Conservation (phyloP, 108 stramenopile genomes). For the Conticribra weissflogii region DNA sequence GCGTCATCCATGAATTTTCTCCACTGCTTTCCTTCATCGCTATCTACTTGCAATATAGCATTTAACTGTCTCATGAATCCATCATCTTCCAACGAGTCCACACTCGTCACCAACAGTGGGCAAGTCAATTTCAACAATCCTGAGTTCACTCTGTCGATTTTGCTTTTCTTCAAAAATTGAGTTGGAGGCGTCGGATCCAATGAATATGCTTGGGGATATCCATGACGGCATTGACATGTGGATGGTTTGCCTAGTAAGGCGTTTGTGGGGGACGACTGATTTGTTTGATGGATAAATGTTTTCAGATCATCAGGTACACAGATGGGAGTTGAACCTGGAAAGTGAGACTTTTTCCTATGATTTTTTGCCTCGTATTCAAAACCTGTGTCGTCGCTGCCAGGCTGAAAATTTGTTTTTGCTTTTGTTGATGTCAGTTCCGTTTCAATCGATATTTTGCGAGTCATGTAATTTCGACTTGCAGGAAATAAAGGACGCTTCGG, state of each 20-base stretch:
- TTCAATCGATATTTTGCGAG: too few relatives aligned
- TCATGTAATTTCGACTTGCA: too few relatives aligned
- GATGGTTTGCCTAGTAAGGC: conserved; percentile 45
- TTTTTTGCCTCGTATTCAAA: too few relatives aligned
- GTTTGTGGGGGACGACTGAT: conserved; percentile 23
- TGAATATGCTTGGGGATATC: conserved; percentile 48
- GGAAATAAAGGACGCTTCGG: too few relatives aligned
- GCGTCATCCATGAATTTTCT: conserved; percentile 11
- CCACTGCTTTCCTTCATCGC: neutral
- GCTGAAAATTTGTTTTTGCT: too few relatives aligned
- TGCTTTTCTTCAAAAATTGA: neutral
- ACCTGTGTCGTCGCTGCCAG: too few relatives aligned
- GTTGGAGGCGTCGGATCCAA: conserved; percentile 43
- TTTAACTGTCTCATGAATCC: conserved; percentile 38
- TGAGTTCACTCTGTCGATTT: conserved; percentile 35
- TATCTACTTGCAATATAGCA: conserved; percentile 6
- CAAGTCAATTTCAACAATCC: conserved; percentile 51
- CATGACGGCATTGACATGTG: conserved; percentile 33
- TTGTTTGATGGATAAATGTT: conserved; percentile 35
- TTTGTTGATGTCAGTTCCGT: too few relatives aligned
- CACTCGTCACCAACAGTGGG: conserved; percentile 35
- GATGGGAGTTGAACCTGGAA: conserved; percentile 38
- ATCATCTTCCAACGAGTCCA: conserved; percentile 50
- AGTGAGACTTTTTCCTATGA: conserved; percentile 14
- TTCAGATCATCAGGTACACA: conserved; percentile 14